A percentile compares a stretch with the other conserved stretches of the same genome.
These are phyloP conservation scores for Sporothrix protearum DNA, from an alignment of 2,329 filamentous ascomycete species.

Conservation along the genomic window DNA sequence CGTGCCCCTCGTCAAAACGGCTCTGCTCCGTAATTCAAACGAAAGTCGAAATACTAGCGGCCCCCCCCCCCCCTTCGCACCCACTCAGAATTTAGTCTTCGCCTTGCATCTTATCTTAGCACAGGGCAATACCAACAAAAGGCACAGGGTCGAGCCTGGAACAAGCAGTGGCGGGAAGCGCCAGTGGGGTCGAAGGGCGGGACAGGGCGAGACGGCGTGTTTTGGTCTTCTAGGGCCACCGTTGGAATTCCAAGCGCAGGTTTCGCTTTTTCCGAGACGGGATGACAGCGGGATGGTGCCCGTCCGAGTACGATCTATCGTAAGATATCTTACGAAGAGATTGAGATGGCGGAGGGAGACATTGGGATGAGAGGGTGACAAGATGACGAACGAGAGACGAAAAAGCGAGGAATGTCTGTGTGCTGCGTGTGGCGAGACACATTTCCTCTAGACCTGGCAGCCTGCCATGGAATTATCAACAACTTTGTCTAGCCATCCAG, in stretches of 20 bases:
- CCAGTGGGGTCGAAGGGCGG: conserved; percentile 15
- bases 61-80: background rate
- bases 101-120: background rate
- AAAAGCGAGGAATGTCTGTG: background rate
- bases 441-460: background rate
- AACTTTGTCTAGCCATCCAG: background rate
- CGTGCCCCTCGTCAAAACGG: background rate
- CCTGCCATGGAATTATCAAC: background rate
- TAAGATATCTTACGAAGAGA: too few species aligned
- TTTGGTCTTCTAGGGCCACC: conserved; percentile 19
- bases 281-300: background rate
- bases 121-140: background rate
- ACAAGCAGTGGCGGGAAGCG: conserved; percentile 9
- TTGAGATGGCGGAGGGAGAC: background rate
- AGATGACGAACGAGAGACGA: background rate
- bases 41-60: conserved; percentile 14
- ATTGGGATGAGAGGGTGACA: background rate
- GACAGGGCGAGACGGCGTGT: conserved; percentile 21
- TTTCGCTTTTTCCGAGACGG: conserved; percentile 7
- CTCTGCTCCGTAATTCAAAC: conserved; percentile 17
- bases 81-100: conserved; percentile 11
- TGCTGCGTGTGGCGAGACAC: background rate
- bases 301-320: background rate
- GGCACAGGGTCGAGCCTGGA: background rate
- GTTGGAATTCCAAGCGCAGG: background rate